These are phyloP conservation scores for Scheffersomyces ergatensis DNA, from an alignment of 805 yeast species.

Conservation along the genomic window DNA sequence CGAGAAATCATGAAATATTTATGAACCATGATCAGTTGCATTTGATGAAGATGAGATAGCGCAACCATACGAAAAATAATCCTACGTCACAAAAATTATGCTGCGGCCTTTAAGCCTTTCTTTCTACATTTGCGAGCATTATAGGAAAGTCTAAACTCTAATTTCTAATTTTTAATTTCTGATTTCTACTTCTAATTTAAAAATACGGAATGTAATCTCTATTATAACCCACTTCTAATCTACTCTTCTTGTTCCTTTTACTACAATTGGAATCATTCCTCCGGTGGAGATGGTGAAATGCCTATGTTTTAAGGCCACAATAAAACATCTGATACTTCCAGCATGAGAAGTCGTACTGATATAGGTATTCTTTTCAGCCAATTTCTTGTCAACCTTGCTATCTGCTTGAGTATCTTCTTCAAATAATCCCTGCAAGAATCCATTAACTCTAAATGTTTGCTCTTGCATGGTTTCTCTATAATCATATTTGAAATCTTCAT, in stretches of 20 bases:
- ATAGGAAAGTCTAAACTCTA: too few relatives aligned
- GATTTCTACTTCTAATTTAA: too few relatives aligned
- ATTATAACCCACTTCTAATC: constrained; percentile 1
- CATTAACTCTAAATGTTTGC: constrained; percentile 48
- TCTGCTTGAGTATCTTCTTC: constrained; percentile 13
- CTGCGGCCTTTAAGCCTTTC: too few relatives aligned
- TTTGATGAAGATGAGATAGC: too few relatives aligned
- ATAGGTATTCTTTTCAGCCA: constrained; percentile 15
- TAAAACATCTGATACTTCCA: constrained; percentile 47
- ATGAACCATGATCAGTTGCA: too few relatives aligned
- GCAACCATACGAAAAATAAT: too few relatives aligned
- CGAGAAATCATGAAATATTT: too few relatives aligned
- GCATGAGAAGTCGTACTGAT: constrained; percentile 52
- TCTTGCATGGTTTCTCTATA: constrained; percentile 46
- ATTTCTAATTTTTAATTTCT: too few relatives aligned
- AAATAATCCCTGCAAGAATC: constrained; percentile 36
- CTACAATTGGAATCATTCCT: constrained; percentile 60
- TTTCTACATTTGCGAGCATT: too few relatives aligned
- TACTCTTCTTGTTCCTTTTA: constrained; percentile 35
- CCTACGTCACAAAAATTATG: too few relatives aligned
- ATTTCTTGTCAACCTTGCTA: constrained; percentile 7
- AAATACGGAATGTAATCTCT: too few relatives aligned
- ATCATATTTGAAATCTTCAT: constrained; percentile 41
- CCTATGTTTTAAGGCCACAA: constrained; percentile 49
- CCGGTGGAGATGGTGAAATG: constrained; percentile 62